Evolutionary conservation across 805 yeast genomes (phyloP), one percentile per base, ranked within the genome.

Genomic region (Danielia oregonensis): DNA sequence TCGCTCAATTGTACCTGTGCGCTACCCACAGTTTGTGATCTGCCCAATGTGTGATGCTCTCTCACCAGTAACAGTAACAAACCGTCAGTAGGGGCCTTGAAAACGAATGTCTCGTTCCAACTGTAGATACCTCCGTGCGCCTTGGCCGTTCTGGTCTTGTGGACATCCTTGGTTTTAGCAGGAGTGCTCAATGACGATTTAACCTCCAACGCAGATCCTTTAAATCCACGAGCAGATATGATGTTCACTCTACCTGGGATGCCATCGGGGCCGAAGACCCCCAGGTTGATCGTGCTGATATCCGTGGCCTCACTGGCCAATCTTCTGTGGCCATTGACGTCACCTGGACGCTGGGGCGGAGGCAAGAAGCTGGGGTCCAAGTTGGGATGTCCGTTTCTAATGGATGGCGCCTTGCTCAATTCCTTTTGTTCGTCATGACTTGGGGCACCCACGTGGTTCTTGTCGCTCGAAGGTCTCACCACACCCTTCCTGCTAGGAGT

Each of bases 1-100:
- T 80, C 80, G 26, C 61, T 51, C 42, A 85, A 61, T 9, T 62
- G 58, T 19, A 86, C 48, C 24, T 74, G 65, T 6, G 78, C 78
- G 30, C 68, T 68, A 9, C 83, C 95, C 26, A 87, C 36, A 37
- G 76, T 84, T 17, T 66, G 63, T 46, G 76, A 81, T 51, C 82
- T 79, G 24, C 95, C 88, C 47, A 89, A 72, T 2, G 78, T 72
- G 54, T 85, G 93, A 51, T 76, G 83, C 22, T 79, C 77, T 26
- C 76, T 67, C 17, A 86, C 75, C 26, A 70, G 68, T 50, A 91
- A 75, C 3, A 76, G 63, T 26, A 89, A 50, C 35, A 65, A 70
- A 3, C 81, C 79, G 8, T 74, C 81, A 4, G 79, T 59, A 4
- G 81, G 67, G 4, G 91, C 80, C 50, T 74, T 78, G 65, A 89